These are phyloP conservation scores for Lecanicillium sp. DNA, from an alignment of 2,329 filamentous ascomycete species.

Conservation along the genomic window DNA sequence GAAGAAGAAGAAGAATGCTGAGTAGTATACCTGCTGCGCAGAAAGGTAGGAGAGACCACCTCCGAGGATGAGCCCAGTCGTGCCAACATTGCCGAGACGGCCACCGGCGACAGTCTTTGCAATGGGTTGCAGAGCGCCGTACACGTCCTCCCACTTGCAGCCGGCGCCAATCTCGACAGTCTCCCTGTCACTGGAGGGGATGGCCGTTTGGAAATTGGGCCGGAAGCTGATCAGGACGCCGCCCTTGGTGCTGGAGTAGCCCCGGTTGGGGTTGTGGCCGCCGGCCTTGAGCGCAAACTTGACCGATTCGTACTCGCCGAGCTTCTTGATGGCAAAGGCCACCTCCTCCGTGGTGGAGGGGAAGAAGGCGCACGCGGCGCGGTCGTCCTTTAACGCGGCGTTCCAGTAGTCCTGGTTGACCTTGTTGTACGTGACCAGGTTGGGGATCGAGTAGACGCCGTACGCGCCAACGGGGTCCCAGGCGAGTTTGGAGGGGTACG, in stretches of 20 bases:
- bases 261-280: constrained; percentile 32
- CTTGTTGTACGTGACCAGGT: constrained; percentile 11
- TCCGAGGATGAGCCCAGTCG: constrained; percentile 23
- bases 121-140: constrained; percentile 26
- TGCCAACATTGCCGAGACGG: constrained; percentile 24
- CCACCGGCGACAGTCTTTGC: constrained; percentile 30
- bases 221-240: constrained; percentile 32
- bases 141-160: constrained; percentile 34
- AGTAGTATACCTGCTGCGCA: constrained; percentile 20
- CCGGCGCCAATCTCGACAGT: constrained; percentile 33
- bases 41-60: constrained; percentile 26
- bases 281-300: constrained; percentile 33
- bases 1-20: neutral
- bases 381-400: constrained; percentile 13
- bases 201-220: constrained; percentile 21
- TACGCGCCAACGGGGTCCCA: constrained; percentile 16
- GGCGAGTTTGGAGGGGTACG: constrained; percentile 15
- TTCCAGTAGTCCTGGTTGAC: constrained; percentile 18
- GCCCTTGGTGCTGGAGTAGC: constrained; percentile 28
- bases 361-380: constrained; percentile 31
- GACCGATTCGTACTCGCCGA: constrained; percentile 26
- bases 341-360: constrained; percentile 28
- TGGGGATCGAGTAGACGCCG: neutral
- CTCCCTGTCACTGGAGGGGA: constrained; percentile 20
- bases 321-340: constrained; percentile 24